Evolutionary conservation across 805 yeast species (phyloP), one percentile per base, ranked within the genome.

Genomic region (Saturnispora ahearnii): DNA sequence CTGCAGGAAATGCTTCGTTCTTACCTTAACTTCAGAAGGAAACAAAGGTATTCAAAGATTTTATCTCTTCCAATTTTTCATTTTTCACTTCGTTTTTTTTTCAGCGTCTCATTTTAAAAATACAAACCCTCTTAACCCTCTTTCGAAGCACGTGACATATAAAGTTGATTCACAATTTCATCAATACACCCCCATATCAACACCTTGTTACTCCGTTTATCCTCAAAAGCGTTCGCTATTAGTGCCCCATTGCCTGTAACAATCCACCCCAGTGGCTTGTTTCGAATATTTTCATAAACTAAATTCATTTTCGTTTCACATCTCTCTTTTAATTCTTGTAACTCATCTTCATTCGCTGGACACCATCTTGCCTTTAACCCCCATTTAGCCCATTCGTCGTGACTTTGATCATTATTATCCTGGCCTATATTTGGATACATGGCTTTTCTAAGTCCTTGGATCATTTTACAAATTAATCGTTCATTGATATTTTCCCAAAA

Each of bases 1-100:
- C 95, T 82, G 65, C 70, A 47, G 45, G 41, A 18, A 30, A 40
- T 47, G 96, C 82, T 96, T 87, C 76, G 89, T 84, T 84, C 96
- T 47, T 33, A 47, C 50, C 60, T 63, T 71, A 57, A 58, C 15
- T 49, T 32, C 48, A 41, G 26, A 41, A 34, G 41, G 29, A 26
- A 29, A 29, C 21, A 29, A 21, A n/a, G 15, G 31, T 21, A 22
- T 21, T 8, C 29, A 5, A 21, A 3, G 7, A 3, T 18, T 10
- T 41, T 41, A 24, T 5, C 21, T 26, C 13, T 26, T 7, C 21
- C n/a, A 26, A 41, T 8, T 36, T 36, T 36, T 36, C 40, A 36
- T 8, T 13, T 21, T 36, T 7, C 18, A n/a, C 21, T 22, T 13
- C 5, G 24, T 11, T 28, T 41, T 41, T 28, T 13, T 40, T 40